Evolutionary conservation across 2,329 filamentous ascomycete species (phyloP), one percentile per base, ranked within the genome.

Genomic region (Nemania bipapillata): DNA sequence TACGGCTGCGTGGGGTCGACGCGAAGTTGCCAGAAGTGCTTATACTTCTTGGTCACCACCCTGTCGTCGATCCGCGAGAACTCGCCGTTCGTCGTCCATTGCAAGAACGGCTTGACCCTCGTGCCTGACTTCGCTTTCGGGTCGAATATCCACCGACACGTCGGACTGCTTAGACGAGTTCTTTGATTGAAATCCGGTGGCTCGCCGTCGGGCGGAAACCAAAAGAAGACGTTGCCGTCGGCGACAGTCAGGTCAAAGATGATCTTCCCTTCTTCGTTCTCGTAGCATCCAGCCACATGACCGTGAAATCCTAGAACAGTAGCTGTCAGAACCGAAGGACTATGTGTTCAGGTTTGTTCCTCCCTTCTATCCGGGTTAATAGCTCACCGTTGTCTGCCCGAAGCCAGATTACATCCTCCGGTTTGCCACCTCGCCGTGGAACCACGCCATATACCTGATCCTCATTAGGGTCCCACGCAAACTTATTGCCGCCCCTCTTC

Each of bases 361-460:
- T 26, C 49, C 5, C 30, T 2, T 49, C 50, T 17, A 2, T 20
- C 8, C 6, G 12, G 15, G 6, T 20, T 37, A n/a, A 6, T 2
- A 69, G 78, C 78, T 70, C 73, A 85, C 85, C 85, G 63, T 86
- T 86, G 56, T 84, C 82, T 8, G 83, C 82, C 28, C 83, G 75
- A 58, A 86, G 80, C 85, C 85, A 87, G 0, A 83, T 76, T 49
- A 87, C 84, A 74, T 87, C 86, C 68, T 85, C 84, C 0, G 82
- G 80, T 70, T 84, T 86, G 0, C 81, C 85, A 2, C 82, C 82
- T 2, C 82, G 76, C 7, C 86, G 79, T 2, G 85, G 85, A 2
- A 87, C 84, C 15, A 87, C 78, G 0, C 84, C 86, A 69, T 87
- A 87, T 77, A 83, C 84, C 73, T 87, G 85, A 72, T 87, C 85